Evolutionary conservation across 805 yeast genomes (phyloP), one percentile per base, ranked within the genome.

Genomic region (Myxozyma melibiosi): DNA sequence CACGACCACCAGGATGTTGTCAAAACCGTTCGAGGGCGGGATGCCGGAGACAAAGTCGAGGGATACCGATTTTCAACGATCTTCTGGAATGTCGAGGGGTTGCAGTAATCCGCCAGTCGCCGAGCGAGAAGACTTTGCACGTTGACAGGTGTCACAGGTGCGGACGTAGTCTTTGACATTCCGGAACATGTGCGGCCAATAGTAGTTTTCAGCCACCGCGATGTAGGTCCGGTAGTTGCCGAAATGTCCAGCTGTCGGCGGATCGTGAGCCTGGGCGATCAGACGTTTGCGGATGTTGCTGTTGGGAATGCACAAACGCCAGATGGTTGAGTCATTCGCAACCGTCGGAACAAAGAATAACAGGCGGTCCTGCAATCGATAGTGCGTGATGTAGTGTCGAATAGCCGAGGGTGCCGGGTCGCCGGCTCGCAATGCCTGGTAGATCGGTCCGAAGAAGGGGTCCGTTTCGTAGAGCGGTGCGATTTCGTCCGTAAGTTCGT

Each of bases 21-120:
- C 53, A 24, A 25, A 40, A 4, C 60, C 58, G 2, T 55, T 31
- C 4, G 45, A 28, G 7, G 34, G 16, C 1, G 61, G 63, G 20
- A 65, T 27, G 3, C 56, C 64, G 13, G 55, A 37, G 2, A 66
- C 35, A 42, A 66, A 55, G 41, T 64, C 67, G 62, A 64, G 50
- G 8, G 58, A 38, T 24, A 59, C 18, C 8, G 38, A 18, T 14
- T 11, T 18, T 60, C 63, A 54, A 8, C 58, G 51, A 11, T 20
- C 14, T 14, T 53, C 38, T 9, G 61, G 66, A 37, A 62, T 48
- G 4, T 34, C 49, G 3, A 62, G 43, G 13, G 66, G 58, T 41
- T 54, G 35, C 25, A 58, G 30, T 9, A 38, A 35, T 2, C 65
- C 65, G 22, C n/a, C 24, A 5, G 53, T 42, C 4, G 35, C 34